Conservation (phyloP, 2,329 filamentous ascomycete genomes). For the Ophiostoma himal-ulmi region DNA sequence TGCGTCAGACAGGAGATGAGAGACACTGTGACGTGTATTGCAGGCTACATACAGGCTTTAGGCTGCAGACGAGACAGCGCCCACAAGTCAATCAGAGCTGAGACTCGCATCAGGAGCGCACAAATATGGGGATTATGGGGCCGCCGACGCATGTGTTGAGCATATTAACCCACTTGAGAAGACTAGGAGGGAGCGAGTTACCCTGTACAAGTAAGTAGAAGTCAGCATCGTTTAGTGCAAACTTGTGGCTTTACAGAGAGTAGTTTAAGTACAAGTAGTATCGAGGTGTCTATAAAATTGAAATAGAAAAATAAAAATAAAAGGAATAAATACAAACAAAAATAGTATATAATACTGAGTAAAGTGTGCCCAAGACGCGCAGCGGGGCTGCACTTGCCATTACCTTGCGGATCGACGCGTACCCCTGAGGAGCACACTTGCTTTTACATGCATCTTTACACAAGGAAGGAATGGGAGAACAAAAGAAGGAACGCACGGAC, state of each 20-base stretch:
- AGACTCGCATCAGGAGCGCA: not conserved
- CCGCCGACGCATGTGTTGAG: not conserved
- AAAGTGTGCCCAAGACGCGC: not conserved
- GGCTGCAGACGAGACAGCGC: not conserved
- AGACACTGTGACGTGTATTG: conserved; percentile 8
- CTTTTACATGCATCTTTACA: not conserved
- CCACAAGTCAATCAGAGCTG: not conserved
- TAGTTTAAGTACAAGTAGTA: no score
- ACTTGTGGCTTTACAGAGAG: no score
- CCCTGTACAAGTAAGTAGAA: no score
- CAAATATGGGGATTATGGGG: not conserved
- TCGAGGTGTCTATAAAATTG: no score
- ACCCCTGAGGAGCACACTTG: not conserved
- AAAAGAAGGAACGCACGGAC: not conserved
- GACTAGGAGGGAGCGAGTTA: not conserved
- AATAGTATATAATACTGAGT: not conserved
- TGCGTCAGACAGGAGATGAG: conserved; percentile 5
- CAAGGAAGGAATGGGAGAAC: not conserved
- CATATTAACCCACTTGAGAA: not conserved
- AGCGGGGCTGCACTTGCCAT: not conserved
- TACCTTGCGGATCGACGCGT: conserved; percentile 9
- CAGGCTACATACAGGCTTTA: not conserved
- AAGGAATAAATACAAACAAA: not conserved
- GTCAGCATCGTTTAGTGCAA: no score
- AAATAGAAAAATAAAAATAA: no score